These are phyloP conservation scores for Liquidambar formosana DNA, from an alignment of 164 flowering plant species.

Conservation along the genomic window DNA sequence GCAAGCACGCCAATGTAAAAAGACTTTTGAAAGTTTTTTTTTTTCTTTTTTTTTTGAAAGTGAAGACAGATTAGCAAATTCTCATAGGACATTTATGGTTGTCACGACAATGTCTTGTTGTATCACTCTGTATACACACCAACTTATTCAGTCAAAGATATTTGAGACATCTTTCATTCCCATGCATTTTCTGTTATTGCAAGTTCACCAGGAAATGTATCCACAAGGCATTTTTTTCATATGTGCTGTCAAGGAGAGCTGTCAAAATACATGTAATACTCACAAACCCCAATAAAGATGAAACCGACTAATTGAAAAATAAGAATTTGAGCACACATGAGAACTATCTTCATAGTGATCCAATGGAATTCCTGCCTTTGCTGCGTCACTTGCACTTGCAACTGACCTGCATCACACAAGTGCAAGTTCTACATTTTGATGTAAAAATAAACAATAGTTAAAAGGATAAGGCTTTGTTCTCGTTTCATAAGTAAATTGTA, in stretches of 20 bases:
- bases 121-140: not conserved
- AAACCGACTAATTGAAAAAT: conserved; percentile 20
- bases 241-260: not conserved
- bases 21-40: no score
- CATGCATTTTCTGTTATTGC: not conserved
- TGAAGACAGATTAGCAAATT: no score
- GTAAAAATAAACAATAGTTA: not conserved
- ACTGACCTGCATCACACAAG: conserved; percentile 44
- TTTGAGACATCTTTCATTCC: not conserved
- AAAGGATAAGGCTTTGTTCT: not conserved
- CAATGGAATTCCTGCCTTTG: conserved; percentile 69
- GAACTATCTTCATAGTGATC: conserved; percentile 37
- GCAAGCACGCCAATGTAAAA: no score
- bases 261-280: conserved; percentile 17
- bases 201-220: not conserved
- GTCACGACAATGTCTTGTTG: no score
- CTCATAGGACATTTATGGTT: no score
- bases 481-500: not conserved
- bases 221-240: not conserved
- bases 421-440: not conserved
- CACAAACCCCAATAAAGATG: conserved; percentile 22
- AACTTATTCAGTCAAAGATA: not conserved
- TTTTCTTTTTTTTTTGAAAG: no score
- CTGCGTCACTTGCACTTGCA: conserved; percentile 68
- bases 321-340: conserved; percentile 41